Evolutionary conservation across 1,139 yeast genomes (phyloP).

Genomic region (Geotrichum klebahnii): DNA sequence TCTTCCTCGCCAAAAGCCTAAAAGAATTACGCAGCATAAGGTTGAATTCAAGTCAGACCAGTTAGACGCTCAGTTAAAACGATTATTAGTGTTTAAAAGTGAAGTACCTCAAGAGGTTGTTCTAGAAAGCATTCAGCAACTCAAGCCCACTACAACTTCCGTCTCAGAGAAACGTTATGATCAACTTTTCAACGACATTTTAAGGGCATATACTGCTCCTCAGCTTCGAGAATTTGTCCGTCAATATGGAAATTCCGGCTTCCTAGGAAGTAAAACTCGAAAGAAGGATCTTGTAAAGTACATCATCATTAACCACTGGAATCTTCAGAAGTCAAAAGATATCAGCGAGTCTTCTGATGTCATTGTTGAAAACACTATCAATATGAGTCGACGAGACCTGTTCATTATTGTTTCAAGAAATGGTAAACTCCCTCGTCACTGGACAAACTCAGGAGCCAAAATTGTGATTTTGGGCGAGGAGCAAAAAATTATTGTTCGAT

Average conservation of each 20-base stretch:
- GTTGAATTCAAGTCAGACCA: conserved; percentile 24
- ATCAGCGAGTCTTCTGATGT: conserved; percentile 43
- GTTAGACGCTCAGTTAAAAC: conserved; percentile 33
- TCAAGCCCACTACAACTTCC: conserved; percentile 34
- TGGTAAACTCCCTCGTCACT: conserved; percentile 47
- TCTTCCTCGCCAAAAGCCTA: conserved; percentile 28
- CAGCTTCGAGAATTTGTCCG: conserved; percentile 36
- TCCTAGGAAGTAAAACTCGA: conserved; percentile 12
- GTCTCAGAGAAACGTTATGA: conserved; percentile 37
- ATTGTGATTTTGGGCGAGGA: conserved; percentile 45
- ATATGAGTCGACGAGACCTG: conserved; percentile 45
- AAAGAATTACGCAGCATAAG: conserved; percentile 6
- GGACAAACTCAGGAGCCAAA: conserved; percentile 55
- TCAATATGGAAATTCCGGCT: conserved; percentile 18
- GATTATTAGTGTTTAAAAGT: conserved; percentile 37
- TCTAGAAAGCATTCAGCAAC: conserved; percentile 35
- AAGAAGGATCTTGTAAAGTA: conserved; percentile 28
- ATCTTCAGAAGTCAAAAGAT: conserved; percentile 36
- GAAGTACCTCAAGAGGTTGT: conserved; percentile 34
- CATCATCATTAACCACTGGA: conserved; percentile 46
- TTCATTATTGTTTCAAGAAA: conserved; percentile 49
- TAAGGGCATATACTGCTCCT: conserved; percentile 34
- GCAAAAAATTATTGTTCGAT: conserved; percentile 39
- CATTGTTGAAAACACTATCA: conserved; percentile 41
- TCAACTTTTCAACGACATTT: conserved; percentile 35